phyloP scores from a whole-genome alignment of 352 stramenopile species.

The Pythium grandisporangium region DNA sequence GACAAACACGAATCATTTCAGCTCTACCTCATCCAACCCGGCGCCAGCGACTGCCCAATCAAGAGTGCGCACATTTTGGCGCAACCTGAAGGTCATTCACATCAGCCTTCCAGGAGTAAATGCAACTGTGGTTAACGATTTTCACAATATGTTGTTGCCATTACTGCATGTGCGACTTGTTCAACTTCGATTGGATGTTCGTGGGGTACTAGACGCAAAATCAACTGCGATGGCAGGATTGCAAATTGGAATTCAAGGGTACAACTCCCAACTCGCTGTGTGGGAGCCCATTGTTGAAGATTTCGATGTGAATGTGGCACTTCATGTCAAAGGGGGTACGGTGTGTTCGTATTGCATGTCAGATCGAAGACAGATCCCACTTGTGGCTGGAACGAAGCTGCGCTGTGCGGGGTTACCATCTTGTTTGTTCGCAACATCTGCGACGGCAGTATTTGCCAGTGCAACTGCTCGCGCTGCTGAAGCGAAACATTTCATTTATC shows the following conservation, averaged over 20 bases:
- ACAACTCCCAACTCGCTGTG: slow-evolving; percentile 81
- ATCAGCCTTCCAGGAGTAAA: slow-evolving; percentile 70
- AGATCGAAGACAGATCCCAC: slow-evolving; percentile 47
- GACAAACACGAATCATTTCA: neutral
- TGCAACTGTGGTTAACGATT: slow-evolving; percentile 79
- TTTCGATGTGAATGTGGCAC: slow-evolving; percentile 71
- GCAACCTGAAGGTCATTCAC: slow-evolving; percentile 70
- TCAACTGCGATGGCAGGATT: slow-evolving; percentile 54
- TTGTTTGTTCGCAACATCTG: slow-evolving; percentile 60
- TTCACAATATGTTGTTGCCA: slow-evolving; percentile 82
- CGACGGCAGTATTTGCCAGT: slow-evolving; percentile 57
- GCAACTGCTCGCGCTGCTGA: slow-evolving; percentile 57
- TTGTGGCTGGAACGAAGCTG: slow-evolving; percentile 38
- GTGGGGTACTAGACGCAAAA: slow-evolving; percentile 48
- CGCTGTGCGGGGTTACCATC: slow-evolving; percentile 60
- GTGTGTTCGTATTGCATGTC: slow-evolving; percentile 79
- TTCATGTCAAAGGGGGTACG: slow-evolving; percentile 52
- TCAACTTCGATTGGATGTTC: slow-evolving; percentile 57
- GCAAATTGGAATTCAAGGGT: slow-evolving; percentile 67
- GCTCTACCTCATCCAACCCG: neutral
- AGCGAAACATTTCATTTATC: slow-evolving; percentile 80
- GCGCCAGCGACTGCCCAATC: slow-evolving; percentile 4
- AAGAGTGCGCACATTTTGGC: slow-evolving; percentile 14
- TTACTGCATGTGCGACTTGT: slow-evolving; percentile 67
- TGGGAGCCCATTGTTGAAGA: slow-evolving; percentile 82